These are phyloP conservation scores for Symbiodinium natans DNA, from an alignment of 73 alveolate genomes.

Conservation along the genomic window DNA sequence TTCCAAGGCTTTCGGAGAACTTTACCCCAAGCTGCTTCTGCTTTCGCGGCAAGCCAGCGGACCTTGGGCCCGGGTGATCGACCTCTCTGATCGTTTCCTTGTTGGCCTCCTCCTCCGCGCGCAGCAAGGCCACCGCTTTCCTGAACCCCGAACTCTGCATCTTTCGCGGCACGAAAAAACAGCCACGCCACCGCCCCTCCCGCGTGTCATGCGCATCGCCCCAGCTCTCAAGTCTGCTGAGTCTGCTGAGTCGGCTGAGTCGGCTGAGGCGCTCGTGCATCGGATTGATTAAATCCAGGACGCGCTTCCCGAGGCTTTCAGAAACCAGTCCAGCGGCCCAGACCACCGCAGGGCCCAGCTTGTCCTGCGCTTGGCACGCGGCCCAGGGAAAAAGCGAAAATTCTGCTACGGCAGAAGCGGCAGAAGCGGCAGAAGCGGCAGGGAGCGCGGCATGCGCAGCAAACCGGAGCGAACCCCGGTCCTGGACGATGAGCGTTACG, in stretches of 20 bases:
- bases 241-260: no score
- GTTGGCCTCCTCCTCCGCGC: constrained; percentile 23
- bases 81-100: background rate
- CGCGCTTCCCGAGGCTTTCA: constrained; percentile 67
- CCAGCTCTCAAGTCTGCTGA: no score
- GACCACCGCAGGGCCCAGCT: constrained; percentile 66
- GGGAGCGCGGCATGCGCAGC: no score
- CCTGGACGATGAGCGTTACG: constrained; percentile 58
- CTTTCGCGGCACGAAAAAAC: no score
- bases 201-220: no score
- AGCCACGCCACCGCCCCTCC: no score
- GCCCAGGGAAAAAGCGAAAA: no score
- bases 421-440: no score
- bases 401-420: no score
- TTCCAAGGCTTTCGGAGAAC: background rate
- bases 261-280: constrained; percentile 44
- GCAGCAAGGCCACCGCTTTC: constrained; percentile 73
- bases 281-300: constrained; percentile 45
- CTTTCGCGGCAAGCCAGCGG: constrained; percentile 30
- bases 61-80: constrained; percentile 76
- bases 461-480: no score
- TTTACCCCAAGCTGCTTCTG: background rate
- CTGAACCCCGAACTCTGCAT: no score
- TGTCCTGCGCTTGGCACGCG: no score
- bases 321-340: constrained; percentile 88